These are phyloP conservation scores for Clonostachys rhizophaga DNA, from an alignment of 2,329 filamentous ascomycete genomes.

Conservation along the genomic window DNA sequence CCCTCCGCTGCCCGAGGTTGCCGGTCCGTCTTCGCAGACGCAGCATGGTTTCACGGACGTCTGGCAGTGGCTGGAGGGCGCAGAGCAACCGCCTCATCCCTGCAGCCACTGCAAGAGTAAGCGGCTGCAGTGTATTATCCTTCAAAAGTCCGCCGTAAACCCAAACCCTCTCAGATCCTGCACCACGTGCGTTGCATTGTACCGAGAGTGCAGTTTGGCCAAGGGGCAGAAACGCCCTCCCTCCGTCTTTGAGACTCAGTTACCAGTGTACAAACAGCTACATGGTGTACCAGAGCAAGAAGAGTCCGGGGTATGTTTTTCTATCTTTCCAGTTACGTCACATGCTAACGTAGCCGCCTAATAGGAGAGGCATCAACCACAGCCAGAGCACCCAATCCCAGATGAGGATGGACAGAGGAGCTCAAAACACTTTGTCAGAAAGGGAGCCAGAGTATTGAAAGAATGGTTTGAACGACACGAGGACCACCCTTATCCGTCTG, in stretches of 20 bases:
- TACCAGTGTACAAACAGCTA: conserved; percentile 40
- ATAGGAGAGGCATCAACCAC: too few relatives aligned
- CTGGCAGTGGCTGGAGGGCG: conserved; percentile 16
- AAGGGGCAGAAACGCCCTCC: conserved; percentile 35
- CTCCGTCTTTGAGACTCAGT: conserved; percentile 37
- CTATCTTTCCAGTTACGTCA: conserved; percentile 4
- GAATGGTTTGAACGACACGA: conserved; percentile 40
- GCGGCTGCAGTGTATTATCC: conserved; percentile 40
- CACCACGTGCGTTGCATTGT: conserved; percentile 44
- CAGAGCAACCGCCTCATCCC: conserved; percentile 31
- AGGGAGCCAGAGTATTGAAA: conserved; percentile 7
- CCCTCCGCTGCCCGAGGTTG: too few relatives aligned
- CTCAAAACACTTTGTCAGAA: too few relatives aligned
- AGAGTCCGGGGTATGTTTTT: too few relatives aligned
- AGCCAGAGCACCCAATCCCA: too few relatives aligned
- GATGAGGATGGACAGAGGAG: too few relatives aligned
- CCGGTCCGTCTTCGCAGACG: too few relatives aligned
- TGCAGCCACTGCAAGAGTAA: conserved; percentile 37
- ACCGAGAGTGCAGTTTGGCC: conserved; percentile 42
- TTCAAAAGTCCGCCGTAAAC: conserved; percentile 38
- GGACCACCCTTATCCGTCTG: conserved; percentile 41
- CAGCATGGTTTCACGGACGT: too few relatives aligned
- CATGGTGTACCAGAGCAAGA: conserved; percentile 39
- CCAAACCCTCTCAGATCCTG: conserved; percentile 42
- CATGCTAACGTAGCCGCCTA: conserved; percentile 1